Base-by-base conservation (phyloP, 495 filamentous ascomycete genomes). In the Hypoxylon fragiforme region DNA sequence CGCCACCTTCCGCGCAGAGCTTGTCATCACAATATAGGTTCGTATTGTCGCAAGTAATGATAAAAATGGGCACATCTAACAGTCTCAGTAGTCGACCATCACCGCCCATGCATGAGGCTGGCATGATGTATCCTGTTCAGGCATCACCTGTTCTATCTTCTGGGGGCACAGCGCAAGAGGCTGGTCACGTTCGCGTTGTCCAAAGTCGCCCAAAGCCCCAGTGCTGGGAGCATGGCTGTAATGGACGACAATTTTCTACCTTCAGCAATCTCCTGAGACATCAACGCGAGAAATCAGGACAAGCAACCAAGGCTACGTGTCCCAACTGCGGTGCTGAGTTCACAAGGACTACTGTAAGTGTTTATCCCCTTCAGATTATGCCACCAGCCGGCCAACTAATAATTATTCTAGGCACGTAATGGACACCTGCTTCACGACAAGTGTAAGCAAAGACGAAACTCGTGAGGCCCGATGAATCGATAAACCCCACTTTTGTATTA, bases 201-300 rank as follows among this genome's bases (percentile, higher is more conserved):
- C 85, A 85, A 60, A 84, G 83, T 41, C 82, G 89, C 48, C 89
- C 89, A 6, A 92, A 91, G 70, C 91, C 91, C 3, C 91, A 95
- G 67, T 96, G 91, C 71, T 96, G 89, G 89, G 91, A 96, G 39
- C 91, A 96, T 60, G 91, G 91, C 7, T 96, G 91, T 78, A 95
- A 95, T 63, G 91, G 91, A 20, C 85, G 91, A 12, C 87, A 94
- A 61, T 96, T 96, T 67, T 95, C 90, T 1, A 96, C 91, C 9
- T 96, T 96, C 66, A 95, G 90, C 83, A 96, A 96, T 67, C 81
- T 96, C 0, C 77, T 96, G 3, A 81, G 91, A 30, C 91, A 96
- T 64, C 91, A 96, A 65, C 82, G 91, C n/a, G 91, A 96, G 67
- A 95, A 94, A 67, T 92, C 89, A 1, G 91, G 91, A 7, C 89